Evolutionary conservation across 1,284 basidiomycete genomes (phyloP).

Genomic region (Schizophyllum amplum): DNA sequence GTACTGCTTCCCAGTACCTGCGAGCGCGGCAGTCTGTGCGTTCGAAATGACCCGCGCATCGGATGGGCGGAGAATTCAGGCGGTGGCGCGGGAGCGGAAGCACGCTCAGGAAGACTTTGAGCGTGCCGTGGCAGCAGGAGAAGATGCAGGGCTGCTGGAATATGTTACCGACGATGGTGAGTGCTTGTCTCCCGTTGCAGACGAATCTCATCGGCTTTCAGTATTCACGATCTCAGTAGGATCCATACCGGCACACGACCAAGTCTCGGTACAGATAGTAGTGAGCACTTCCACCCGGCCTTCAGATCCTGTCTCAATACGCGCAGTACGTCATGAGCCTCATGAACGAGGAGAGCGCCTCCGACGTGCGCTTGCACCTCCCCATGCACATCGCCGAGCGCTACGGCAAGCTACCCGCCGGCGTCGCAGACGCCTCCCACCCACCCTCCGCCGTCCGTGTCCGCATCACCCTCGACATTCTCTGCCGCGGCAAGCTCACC

Average conservation of each 20-base stretch:
- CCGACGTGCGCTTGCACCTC: slow-evolving; percentile 43
- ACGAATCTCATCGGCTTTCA: slow-evolving; percentile 16
- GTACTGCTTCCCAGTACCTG: slow-evolving; percentile 56
- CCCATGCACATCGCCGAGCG: slow-evolving; percentile 41
- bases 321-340: slow-evolving; percentile 30
- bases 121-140: slow-evolving; percentile 31
- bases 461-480: slow-evolving; percentile 33
- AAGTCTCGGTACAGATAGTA: slow-evolving; percentile 32
- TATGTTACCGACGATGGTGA: slow-evolving; percentile 44
- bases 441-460: slow-evolving; percentile 26
- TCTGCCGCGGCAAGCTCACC: slow-evolving; percentile 34
- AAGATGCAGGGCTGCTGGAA: slow-evolving; percentile 37
- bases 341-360: slow-evolving; percentile 33
- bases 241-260: slow-evolving; percentile 33
- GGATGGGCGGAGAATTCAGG: slow-evolving; percentile 34
- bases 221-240: slow-evolving; percentile 54
- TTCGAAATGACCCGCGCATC: slow-evolving; percentile 34
- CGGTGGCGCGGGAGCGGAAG: slow-evolving; percentile 40
- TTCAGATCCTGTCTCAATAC: neutral
- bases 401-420: slow-evolving; percentile 36
- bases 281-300: slow-evolving; percentile 24
- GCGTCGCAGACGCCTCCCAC: slow-evolving; percentile 23
- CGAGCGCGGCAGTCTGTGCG: slow-evolving; percentile 37
- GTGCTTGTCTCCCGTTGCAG: slow-evolving; percentile 16
- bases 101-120: slow-evolving; percentile 35